phyloP scores from a whole-genome alignment of 352 stramenopile species.

The Pelagophyceae sp. region DNA sequence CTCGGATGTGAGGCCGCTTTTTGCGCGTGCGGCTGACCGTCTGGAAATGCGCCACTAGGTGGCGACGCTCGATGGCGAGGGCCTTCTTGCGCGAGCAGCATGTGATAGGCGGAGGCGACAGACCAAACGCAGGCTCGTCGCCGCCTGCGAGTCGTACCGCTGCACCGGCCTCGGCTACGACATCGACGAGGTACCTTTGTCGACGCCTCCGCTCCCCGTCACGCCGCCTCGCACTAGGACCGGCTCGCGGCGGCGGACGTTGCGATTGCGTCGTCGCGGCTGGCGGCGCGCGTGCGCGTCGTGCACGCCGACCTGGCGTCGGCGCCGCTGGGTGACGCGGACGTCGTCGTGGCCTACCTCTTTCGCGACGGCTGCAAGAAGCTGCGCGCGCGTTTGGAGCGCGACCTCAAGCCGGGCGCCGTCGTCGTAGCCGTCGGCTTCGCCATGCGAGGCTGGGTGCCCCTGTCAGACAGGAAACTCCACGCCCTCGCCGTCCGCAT shows the following conservation, averaged over 20 bases:
- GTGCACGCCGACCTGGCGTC: not conserved
- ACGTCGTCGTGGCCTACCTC: constrained; percentile 20
- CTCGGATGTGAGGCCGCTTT: not conserved
- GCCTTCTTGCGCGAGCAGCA: not conserved
- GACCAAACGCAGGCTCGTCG: constrained; percentile 18
- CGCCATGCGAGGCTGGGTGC: constrained; percentile 2
- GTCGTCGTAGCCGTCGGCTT: constrained; percentile 12
- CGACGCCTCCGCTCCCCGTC: not conserved
- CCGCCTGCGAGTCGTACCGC: not conserved
- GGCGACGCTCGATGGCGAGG: not conserved
- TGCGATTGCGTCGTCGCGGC: not conserved
- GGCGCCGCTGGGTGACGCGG: not conserved
- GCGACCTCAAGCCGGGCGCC: not conserved
- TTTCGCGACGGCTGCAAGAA: constrained; percentile 13
- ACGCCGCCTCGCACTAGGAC: not conserved
- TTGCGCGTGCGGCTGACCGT: not conserved
- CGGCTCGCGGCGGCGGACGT: not conserved
- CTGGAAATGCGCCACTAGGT: not conserved
- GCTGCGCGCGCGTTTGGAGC: not conserved
- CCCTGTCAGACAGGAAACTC: too few relatives aligned
- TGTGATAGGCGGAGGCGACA: not conserved
- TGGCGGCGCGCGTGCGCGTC: not conserved
- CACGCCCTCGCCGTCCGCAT: too few relatives aligned
- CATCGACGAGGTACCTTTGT: not conserved
- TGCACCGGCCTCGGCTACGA: constrained; percentile 1